Evolutionary conservation across 2,329 filamentous ascomycete species (phyloP).

Genomic region (Mollisia scopiformis): DNA sequence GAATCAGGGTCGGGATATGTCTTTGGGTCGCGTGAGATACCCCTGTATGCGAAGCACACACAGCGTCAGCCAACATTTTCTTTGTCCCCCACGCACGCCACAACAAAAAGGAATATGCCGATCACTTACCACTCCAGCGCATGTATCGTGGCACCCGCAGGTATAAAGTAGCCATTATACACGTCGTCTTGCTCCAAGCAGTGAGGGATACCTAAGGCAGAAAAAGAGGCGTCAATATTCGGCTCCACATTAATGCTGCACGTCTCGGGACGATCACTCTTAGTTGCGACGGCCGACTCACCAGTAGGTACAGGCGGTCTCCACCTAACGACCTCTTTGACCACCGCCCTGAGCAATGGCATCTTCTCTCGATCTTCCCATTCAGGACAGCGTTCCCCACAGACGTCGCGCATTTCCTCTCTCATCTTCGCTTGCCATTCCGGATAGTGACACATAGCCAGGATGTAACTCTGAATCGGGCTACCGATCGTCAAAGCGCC

Average conservation of each 20-base stretch:
- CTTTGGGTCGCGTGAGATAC: conserved; percentile 58
- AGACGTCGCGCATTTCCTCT: conserved; percentile 43
- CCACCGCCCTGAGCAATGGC: conserved; percentile 44
- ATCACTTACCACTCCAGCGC: conserved; percentile 52
- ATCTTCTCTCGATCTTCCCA: conserved; percentile 41
- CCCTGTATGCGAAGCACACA: conserved; percentile 42
- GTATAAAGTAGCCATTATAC: conserved; percentile 50
- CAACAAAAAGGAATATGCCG: background rate
- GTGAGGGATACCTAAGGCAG: conserved; percentile 37
- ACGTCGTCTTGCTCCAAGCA: conserved; percentile 45
- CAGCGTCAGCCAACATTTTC: background rate
- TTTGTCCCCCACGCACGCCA: no score
- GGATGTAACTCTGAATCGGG: conserved; percentile 42
- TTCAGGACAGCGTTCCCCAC: conserved; percentile 43
- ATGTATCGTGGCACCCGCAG: conserved; percentile 45
- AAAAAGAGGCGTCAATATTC: conserved; percentile 13
- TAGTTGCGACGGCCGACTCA: no score
- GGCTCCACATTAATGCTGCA: no score
- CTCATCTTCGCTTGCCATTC: conserved; percentile 47
- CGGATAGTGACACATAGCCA: conserved; percentile 41
- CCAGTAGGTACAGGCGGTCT: conserved; percentile 56
- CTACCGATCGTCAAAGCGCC: conserved; percentile 44
- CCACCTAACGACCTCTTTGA: conserved; percentile 46
- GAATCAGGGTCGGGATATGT: conserved; percentile 66
- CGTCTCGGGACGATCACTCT: background rate